phyloP scores from a whole-genome alignment of 2,329 filamentous ascomycete genomes.

The Westerdykella aurantiaca region DNA sequence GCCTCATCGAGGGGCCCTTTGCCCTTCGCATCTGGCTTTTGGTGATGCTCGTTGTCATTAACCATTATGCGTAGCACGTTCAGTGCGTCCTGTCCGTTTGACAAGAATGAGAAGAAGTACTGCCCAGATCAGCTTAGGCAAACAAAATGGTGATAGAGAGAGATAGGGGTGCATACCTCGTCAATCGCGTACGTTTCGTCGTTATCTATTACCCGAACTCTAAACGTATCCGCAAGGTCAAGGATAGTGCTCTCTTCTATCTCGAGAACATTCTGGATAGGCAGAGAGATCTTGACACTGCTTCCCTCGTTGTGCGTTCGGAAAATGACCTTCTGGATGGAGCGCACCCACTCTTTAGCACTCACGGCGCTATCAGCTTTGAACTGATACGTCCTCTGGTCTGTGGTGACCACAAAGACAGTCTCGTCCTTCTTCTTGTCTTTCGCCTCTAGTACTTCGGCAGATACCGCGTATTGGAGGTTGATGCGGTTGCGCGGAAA shows the following conservation, averaged over 20 bases:
- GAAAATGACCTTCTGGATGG: constrained; percentile 90
- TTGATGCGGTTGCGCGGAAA: constrained; percentile 91
- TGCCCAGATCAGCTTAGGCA: constrained; percentile 32
- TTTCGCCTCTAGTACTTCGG: constrained; percentile 64
- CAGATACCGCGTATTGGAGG: constrained; percentile 83
- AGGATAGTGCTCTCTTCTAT: constrained; percentile 88
- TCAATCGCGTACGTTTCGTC: constrained; percentile 94
- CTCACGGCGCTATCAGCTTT: constrained; percentile 79
- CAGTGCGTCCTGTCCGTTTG: constrained; percentile 75
- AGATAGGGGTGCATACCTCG: constrained; percentile 56
- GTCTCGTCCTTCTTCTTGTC: constrained; percentile 65
- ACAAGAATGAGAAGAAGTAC: constrained; percentile 98
- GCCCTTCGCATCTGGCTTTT: constrained; percentile 16
- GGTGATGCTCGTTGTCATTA: constrained; percentile 53
- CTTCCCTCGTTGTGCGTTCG: constrained; percentile 93
- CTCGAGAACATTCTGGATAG: constrained; percentile 82
- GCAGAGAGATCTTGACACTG: constrained; percentile 91
- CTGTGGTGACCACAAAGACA: constrained; percentile 74
- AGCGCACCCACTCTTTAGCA: constrained; percentile 95
- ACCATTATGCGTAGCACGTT: constrained; percentile 69
- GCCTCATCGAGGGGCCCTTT: background rate
- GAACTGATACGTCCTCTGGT: constrained; percentile 79
- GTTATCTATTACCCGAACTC: constrained; percentile 86
- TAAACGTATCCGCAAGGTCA: constrained; percentile 88
- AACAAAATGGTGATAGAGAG: background rate